These are phyloP conservation scores for Eustoma russellianum DNA, from an alignment of 257 asterid species.

Conservation along the genomic window DNA sequence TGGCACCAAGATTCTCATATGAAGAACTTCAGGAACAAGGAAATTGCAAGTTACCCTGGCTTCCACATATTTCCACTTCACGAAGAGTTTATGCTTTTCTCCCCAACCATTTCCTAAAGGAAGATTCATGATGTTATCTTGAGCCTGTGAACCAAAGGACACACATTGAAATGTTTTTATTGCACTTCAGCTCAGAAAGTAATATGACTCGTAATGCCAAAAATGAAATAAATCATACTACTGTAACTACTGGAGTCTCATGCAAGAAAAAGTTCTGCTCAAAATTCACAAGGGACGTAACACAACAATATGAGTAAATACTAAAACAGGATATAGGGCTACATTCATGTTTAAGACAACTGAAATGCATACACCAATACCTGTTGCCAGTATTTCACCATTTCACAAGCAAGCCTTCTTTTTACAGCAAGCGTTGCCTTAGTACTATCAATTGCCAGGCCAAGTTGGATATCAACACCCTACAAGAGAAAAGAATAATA, in stretches of 20 bases:
- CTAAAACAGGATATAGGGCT: background rate
- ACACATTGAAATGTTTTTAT: constrained; percentile 4
- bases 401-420: constrained; percentile 98
- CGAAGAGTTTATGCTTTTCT: constrained; percentile 79
- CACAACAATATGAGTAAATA: no score
- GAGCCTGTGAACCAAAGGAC: constrained; percentile 39
- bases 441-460: constrained; percentile 93
- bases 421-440: constrained; percentile 97
- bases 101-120: constrained; percentile 95
- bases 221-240: no score
- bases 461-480: constrained; percentile 99
- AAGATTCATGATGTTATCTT: constrained; percentile 88
- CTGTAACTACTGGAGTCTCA: no score
- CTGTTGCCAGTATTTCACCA: constrained; percentile 99
- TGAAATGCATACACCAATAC: constrained; percentile 21
- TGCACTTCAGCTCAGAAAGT: no score
- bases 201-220: no score
- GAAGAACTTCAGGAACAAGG: background rate
- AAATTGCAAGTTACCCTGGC: constrained; percentile 57
- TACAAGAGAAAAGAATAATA: constrained; percentile 12
- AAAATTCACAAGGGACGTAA: no score
- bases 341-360: constrained; percentile 1
- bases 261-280: no score
- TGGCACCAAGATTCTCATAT: background rate
- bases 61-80: constrained; percentile 86